These are phyloP conservation scores for Paraphoma sp. DNA, from an alignment of 2,329 filamentous ascomycete species.

Conservation along the genomic window DNA sequence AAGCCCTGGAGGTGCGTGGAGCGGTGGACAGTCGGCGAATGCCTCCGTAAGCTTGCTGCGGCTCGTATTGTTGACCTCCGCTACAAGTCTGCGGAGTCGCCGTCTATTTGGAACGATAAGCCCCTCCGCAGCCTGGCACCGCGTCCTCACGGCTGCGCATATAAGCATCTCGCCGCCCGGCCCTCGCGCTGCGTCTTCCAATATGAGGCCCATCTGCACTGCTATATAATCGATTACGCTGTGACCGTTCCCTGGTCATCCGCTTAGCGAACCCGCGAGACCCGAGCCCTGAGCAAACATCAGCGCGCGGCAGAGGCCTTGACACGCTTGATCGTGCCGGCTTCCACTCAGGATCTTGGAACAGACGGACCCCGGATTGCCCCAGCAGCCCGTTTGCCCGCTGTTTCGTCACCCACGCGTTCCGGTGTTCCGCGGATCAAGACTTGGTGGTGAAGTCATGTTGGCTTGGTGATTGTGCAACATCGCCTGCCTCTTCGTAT, in stretches of 20 bases:
- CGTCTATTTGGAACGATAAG: constrained; percentile 5
- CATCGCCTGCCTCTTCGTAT: constrained; percentile 11
- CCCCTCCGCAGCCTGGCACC: constrained; percentile 6
- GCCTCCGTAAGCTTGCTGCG: background rate
- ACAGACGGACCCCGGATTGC: constrained; percentile 1
- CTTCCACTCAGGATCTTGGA: background rate
- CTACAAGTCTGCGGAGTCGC: constrained; percentile 42
- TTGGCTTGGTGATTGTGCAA: constrained; percentile 34
- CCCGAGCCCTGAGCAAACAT: background rate
- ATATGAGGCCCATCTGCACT: constrained; percentile 1
- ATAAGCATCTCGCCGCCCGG: constrained; percentile 12
- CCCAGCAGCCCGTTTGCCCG: background rate
- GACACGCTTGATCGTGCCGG: background rate
- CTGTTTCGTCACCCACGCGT: background rate
- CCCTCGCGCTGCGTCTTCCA: constrained; percentile 2
- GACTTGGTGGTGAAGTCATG: constrained; percentile 14
- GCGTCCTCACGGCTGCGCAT: constrained; percentile 2
- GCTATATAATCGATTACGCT: constrained; percentile 13
- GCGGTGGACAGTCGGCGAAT: background rate
- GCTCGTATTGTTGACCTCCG: constrained; percentile 6
- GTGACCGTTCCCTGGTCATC: constrained; percentile 8
- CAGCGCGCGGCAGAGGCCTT: background rate
- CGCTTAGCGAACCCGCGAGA: background rate
- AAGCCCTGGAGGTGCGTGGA: background rate
- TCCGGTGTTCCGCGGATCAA: constrained; percentile 1